Conservation (phyloP, 768 basidiomycete species). For the Leccinum boreale region DNA sequence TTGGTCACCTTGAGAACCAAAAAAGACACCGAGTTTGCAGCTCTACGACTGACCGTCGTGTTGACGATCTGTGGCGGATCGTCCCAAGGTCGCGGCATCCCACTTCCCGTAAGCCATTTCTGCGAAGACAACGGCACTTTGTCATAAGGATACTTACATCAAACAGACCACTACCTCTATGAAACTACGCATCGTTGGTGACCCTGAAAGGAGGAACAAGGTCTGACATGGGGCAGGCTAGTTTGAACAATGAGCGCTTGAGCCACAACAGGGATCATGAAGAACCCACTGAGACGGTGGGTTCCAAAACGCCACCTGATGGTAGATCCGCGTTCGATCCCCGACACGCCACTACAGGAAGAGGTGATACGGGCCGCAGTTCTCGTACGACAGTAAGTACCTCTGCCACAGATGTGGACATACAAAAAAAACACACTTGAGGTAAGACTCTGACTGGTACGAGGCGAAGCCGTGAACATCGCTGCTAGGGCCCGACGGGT, state of each 20-base stretch:
- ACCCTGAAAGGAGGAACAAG: background rate
- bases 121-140: background rate
- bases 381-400: conserved; percentile 7
- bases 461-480: conserved; percentile 6
- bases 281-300: conserved; percentile 13
- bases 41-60: background rate
- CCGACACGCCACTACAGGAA: conserved; percentile 11
- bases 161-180: background rate
- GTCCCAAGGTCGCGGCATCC: conserved; percentile 2
- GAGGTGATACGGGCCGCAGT: conserved; percentile 1
- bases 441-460: conserved; percentile 8
- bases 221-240: background rate
- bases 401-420: conserved; percentile 5
- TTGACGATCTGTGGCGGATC: conserved; percentile 19
- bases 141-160: background rate
- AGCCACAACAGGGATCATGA: conserved; percentile 7
- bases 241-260: background rate
- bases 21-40: background rate
- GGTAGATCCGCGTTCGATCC: conserved; percentile 4
- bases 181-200: background rate
- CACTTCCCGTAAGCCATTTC: background rate
- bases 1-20: background rate
- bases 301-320: conserved; percentile 13
- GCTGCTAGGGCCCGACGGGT: conserved; percentile 2
- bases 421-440: background rate